These are phyloP conservation scores for Nemania sp. DNA, from an alignment of 2,329 filamentous ascomycete species.

Conservation along the genomic window DNA sequence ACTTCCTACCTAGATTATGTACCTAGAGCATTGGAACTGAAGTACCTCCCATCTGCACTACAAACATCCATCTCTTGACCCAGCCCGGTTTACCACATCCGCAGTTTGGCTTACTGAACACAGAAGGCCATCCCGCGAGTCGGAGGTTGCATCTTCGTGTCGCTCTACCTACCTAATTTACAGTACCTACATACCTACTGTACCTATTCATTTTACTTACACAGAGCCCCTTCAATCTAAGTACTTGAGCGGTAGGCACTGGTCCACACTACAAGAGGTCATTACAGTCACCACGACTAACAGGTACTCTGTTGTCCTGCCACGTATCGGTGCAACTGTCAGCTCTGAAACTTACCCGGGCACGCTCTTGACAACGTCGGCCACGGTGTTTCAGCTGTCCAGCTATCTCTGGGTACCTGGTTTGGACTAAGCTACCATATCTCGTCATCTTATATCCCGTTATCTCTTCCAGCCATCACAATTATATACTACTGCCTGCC, in stretches of 20 bases:
- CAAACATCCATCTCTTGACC: too few species aligned
- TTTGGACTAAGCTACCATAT: too few species aligned
- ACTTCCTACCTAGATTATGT: neutral
- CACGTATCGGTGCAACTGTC: constrained; percentile 6
- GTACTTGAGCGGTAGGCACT: too few species aligned
- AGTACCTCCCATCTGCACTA: neutral
- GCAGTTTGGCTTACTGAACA: neutral
- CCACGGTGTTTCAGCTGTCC: neutral
- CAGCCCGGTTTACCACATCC: neutral
- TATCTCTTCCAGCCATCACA: neutral
- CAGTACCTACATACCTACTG: too few species aligned
- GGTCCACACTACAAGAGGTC: neutral
- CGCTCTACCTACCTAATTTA: too few species aligned
- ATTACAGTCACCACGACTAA: neutral
- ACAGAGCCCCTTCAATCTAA: neutral
- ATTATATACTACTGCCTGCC: neutral
- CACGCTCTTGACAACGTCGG: neutral
- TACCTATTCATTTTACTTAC: neutral
- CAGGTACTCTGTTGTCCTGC: constrained; percentile 10
- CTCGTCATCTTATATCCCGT: neutral
- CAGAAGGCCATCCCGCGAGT: too few species aligned
- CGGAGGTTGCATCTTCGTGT: neutral
- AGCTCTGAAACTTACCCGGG: neutral
- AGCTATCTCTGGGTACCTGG: neutral
- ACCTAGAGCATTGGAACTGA: too few species aligned